Evolutionary conservation across 225 moss, liverwort and hornwort species (phyloP), one percentile per base, ranked within the genome.

Genomic region (Polytrichum commune): DNA sequence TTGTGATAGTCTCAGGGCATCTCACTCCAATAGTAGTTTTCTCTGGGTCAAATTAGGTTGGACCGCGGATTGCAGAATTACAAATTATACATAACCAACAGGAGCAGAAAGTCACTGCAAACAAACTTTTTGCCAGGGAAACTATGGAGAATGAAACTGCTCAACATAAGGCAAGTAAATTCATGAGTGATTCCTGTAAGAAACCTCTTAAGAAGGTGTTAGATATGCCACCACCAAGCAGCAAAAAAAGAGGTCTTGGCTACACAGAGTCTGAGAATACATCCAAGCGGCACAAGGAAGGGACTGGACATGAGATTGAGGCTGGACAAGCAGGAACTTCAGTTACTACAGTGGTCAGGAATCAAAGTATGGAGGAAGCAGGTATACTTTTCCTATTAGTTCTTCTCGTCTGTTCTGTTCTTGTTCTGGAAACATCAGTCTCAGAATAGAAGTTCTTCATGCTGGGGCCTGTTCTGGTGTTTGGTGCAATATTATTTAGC

Each of bases 41-140:
- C 1, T 33, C 8, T 7, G 33, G 33, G 33, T 33, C 33, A 33
- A 7, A 20, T 78, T 72, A 96, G 96, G 82, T 93, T 63, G 89
- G 84, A 13, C 89, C 93, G 7, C 92, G 93, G 60, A 76, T 96
- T 30, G 92, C 89, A 27, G 93, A 90, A 76, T 89, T 92, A 29
- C 89, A 90, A 81, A 72, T 66, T 64, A 78, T 90, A 81, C 93
- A 93, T 75, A 65, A 67, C 53, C 93, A 90, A 74, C 89, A 93
- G 67, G 91, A 96, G 69, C 75, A 77, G 16, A 80, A 80, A 65
- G 78, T 8, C 57, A 46, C 28, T 62, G 63, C 62, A n/a, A 78
- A 67, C 24, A 19, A 62, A 35, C 5, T 24, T 1, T 74, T 74
- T 63, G 58, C 69, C 73, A 73, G 72, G 55, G 74, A 77, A 62